Evolutionary conservation across 2,329 filamentous ascomycete genomes (phyloP), one percentile per base, ranked within the genome.

Genomic region (Sclerotinia sclerotiorum): DNA sequence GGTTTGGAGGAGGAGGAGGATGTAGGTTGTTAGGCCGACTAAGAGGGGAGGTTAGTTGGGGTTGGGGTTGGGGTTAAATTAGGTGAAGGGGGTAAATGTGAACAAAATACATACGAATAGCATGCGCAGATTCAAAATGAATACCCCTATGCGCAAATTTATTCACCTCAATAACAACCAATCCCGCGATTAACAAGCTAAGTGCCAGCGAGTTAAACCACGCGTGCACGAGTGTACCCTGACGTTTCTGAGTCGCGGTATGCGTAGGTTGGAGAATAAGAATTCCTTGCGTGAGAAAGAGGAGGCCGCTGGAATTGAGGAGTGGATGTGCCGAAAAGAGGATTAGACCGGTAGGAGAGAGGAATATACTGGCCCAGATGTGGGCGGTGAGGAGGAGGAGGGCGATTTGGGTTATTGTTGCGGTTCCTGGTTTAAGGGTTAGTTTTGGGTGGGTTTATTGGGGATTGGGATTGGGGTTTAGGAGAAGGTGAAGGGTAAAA

Each of bases 241-340:
- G 75, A 49, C 80, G 78, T 80, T 97, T 97, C 80, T 97, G 91
- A 21, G 83, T 79, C 2, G 88, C 82, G 0, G 91, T 91, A 74
- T 91, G 86, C 0, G 94, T 97, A 1, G 94, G 95, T 79, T 99
- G 95, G 48, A 98, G 85, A 73, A 95, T 82, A 65, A 98, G 87
- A 72, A 94, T 87, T 67, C 90, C 90, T 82, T 97, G 90, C 24
- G 91, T 85, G 74, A 95, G 83, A 69, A 92, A 83, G 71, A 97
- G 83, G 69, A 97, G 79, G 61, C 88, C 93, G 68, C 90, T 72
- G 15, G 82, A 84, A 80, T 86, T 83, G 69, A 89, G 82, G 77
- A 97, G 88, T 10, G 94, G 94, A 79, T 98, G 94, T 11, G 90
- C 88, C 24, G 92, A 93, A 84, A 98, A 97, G 74, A 97, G 87